Percentiles rank a stretch among this genome's conserved stretches.
phyloP scores from a whole-genome alignment of 495 filamentous ascomycete genomes.

The Letharia columbiana region DNA sequence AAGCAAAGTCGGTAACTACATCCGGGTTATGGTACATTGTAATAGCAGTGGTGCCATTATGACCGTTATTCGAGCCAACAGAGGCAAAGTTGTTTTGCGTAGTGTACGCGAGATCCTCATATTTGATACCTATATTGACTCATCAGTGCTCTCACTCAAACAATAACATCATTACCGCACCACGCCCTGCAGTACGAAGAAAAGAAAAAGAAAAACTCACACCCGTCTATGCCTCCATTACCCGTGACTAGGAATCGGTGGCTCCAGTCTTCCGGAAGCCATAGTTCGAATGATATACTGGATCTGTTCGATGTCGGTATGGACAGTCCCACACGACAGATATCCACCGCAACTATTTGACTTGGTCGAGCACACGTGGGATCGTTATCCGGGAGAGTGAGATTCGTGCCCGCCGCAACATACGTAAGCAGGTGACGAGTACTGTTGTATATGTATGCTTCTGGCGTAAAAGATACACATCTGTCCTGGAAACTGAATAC shows the following conservation, averaged over 20 bases:
- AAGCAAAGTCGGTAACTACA: constrained; percentile 43
- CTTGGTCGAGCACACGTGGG: constrained; percentile 35
- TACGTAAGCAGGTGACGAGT: constrained; percentile 30
- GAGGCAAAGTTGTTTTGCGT: constrained; percentile 45
- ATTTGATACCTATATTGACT: constrained; percentile 37
- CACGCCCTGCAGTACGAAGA: not conserved
- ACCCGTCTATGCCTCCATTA: constrained; percentile 49
- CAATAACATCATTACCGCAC: not conserved
- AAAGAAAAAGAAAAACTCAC: constrained; percentile 28
- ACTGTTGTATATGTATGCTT: constrained; percentile 16
- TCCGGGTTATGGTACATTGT: constrained; percentile 45
- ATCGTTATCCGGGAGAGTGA: constrained; percentile 40
- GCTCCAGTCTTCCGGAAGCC: constrained; percentile 47
- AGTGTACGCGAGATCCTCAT: constrained; percentile 38
- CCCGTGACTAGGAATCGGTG: constrained; percentile 48
- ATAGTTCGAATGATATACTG: constrained; percentile 48
- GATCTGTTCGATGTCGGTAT: constrained; percentile 47
- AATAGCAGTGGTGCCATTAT: constrained; percentile 45
- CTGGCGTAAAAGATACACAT: constrained; percentile 15
- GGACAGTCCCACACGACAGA: constrained; percentile 50
- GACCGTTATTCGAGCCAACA: constrained; percentile 50
- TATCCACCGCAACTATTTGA: constrained; percentile 39
- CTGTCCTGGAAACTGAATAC: constrained; percentile 3
- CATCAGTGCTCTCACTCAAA: constrained; percentile 15
- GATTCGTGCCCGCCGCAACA: constrained; percentile 40